phyloP scores from a whole-genome alignment of 2,329 filamentous ascomycete species.

The Fusarium euwallaceae region DNA sequence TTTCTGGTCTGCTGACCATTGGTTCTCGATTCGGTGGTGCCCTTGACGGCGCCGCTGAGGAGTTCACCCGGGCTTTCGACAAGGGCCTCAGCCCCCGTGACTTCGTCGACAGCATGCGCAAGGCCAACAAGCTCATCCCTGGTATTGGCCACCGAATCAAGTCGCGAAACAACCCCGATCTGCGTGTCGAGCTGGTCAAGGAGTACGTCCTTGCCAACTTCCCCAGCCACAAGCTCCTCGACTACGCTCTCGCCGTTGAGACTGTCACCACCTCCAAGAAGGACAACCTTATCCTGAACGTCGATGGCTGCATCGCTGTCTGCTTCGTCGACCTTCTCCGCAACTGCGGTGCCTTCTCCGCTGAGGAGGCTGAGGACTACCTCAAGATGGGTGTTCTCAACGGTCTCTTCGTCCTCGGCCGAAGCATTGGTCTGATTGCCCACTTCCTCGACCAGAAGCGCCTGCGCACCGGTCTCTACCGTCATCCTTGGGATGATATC shows the following conservation, averaged over 20 bases:
- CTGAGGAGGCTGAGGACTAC: conserved; percentile 98
- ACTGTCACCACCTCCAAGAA: conserved; percentile 99
- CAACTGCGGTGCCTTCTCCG: conserved; percentile 96
- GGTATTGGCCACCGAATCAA: conserved; percentile 99
- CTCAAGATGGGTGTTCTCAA: conserved; percentile 99
- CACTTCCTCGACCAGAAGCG: conserved; percentile 99
- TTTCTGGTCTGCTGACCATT: conserved; percentile 97
- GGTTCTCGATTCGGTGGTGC: conserved; percentile 99
- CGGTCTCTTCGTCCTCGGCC: conserved; percentile 97
- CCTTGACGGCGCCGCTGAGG: conserved; percentile 95
- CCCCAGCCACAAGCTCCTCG: conserved; percentile 97
- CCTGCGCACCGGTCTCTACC: conserved; percentile 97
- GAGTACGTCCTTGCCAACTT: conserved; percentile 98
- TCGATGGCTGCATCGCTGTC: conserved; percentile 97
- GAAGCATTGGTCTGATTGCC: conserved; percentile 98
- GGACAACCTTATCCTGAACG: conserved; percentile 99
- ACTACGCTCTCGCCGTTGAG: conserved; percentile 98
- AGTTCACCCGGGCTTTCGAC: conserved; percentile 98
- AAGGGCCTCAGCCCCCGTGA: conserved; percentile 98
- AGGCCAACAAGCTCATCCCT: conserved; percentile 99
- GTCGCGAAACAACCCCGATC: conserved; percentile 99
- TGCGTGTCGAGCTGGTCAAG: conserved; percentile 99
- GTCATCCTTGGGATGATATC: conserved; percentile 99
- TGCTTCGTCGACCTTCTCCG: conserved; percentile 98
- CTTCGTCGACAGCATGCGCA: conserved; percentile 98